Evolutionary conservation across 192 early-diverging fungal species (phyloP).

Genomic region (Coemansia guatemalensis): DNA sequence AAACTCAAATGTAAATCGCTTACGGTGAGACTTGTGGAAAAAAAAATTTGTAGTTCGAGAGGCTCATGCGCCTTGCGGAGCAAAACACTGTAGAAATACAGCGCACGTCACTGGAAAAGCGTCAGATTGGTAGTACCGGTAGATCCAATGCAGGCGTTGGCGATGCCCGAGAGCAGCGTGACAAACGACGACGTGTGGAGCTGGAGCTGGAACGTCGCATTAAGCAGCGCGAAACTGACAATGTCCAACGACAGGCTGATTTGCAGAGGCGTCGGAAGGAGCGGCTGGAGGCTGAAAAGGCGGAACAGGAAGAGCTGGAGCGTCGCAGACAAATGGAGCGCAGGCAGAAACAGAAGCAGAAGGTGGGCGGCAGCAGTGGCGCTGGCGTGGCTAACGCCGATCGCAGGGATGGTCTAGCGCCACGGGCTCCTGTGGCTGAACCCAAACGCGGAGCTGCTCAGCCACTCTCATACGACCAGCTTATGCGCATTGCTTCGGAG

Average conservation of each 20-base stretch:
- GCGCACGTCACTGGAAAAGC: slow-evolving; percentile 33
- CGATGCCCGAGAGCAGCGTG: slow-evolving; percentile 14
- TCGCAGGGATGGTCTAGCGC: neutral
- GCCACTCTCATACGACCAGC: slow-evolving; percentile 41
- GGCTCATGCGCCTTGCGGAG: slow-evolving; percentile 50
- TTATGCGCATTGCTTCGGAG: slow-evolving; percentile 50
- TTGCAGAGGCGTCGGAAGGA: slow-evolving; percentile 6
- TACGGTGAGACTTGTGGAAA: neutral
- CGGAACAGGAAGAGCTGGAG: slow-evolving; percentile 5
- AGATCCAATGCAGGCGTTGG: neutral
- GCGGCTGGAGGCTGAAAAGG: neutral
- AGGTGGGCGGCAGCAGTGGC: neutral
- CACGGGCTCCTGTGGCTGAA: neutral
- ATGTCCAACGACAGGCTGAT: slow-evolving; percentile 16
- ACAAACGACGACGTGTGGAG: slow-evolving; percentile 27
- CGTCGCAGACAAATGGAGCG: neutral
- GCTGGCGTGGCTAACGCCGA: neutral
- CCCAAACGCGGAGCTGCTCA: slow-evolving; percentile 2
- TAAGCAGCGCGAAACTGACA: slow-evolving; percentile 36
- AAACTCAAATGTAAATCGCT: neutral
- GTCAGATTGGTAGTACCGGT: neutral
- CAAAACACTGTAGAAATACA: slow-evolving; percentile 48
- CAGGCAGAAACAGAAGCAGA: slow-evolving; percentile 14
- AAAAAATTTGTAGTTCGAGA: slow-evolving; percentile 38
- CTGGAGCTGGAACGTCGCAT: slow-evolving; percentile 32